Conservation (phyloP, 1,139 yeast genomes). For the Diutina neorugosa region DNA sequence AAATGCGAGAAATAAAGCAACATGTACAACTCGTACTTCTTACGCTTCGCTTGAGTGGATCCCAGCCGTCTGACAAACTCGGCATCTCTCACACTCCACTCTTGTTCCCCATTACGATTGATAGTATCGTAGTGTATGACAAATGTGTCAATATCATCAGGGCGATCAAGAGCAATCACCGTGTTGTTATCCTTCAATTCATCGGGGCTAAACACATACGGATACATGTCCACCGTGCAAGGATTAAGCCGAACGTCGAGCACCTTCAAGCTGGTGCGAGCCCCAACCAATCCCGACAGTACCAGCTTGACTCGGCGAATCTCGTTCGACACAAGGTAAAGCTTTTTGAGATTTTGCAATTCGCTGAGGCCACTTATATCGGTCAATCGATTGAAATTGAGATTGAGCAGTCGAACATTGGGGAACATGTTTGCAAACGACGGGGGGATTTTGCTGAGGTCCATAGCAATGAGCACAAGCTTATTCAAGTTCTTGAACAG, state of each 20-base stretch:
- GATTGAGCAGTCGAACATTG: constrained; percentile 33
- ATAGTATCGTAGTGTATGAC: constrained; percentile 29
- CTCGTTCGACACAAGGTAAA: constrained; percentile 36
- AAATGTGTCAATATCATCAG: constrained; percentile 36
- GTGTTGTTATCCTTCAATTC: constrained; percentile 7
- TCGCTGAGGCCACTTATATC: constrained; percentile 18
- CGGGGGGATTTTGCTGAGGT: constrained; percentile 22
- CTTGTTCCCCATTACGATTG: constrained; percentile 16
- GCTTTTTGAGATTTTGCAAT: constrained; percentile 22
- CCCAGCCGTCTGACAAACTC: constrained; percentile 15
- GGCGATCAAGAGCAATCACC: constrained; percentile 29
- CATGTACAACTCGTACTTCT: constrained; percentile 4
- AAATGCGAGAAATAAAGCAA: neutral
- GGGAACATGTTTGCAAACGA: constrained; percentile 29
- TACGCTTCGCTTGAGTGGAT: constrained; percentile 9
- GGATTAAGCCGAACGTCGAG: constrained; percentile 25
- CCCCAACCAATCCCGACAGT: constrained; percentile 19
- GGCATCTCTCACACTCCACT: constrained; percentile 28
- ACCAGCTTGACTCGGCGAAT: constrained; percentile 22
- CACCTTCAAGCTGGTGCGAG: constrained; percentile 24
- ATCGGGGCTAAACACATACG: constrained; percentile 13
- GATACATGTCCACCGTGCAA: constrained; percentile 34
- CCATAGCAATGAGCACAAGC: constrained; percentile 34
- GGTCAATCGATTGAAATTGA: constrained; percentile 35
- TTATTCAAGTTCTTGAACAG: constrained; percentile 27